Conservation (phyloP, 208 protist species). For the Paratrypanosoma confusum region DNA sequence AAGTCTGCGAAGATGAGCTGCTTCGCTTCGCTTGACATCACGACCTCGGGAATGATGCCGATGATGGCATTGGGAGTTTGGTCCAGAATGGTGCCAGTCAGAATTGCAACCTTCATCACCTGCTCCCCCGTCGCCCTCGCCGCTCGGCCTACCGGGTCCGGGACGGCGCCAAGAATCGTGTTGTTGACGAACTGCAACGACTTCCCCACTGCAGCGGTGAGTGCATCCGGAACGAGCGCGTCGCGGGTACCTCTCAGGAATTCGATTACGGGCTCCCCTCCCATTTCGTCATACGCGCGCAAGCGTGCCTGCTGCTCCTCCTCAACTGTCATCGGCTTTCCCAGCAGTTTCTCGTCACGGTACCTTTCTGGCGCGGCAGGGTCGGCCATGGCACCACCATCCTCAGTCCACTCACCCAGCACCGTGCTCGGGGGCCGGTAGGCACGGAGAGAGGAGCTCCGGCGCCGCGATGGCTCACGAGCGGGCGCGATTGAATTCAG, state of each 20-base stretch:
- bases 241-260: constrained; percentile 17
- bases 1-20: constrained; percentile 20
- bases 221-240: constrained; percentile 18
- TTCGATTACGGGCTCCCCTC: constrained; percentile 14
- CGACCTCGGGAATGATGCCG: constrained; percentile 13
- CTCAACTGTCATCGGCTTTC: constrained; percentile 10
- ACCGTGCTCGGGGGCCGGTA: no score
- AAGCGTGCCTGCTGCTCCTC: constrained; percentile 22
- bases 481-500: no score
- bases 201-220: constrained; percentile 15
- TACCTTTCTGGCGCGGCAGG: no score
- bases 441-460: no score
- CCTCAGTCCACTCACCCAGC: no score
- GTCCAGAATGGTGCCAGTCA: constrained; percentile 18
- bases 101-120: constrained; percentile 15
- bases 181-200: constrained; percentile 16
- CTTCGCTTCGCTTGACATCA: constrained; percentile 26
- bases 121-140: constrained; percentile 7
- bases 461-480: no score
- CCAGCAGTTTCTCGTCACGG: neutral
- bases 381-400: no score
- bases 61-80: constrained; percentile 16
- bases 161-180: constrained; percentile 14
- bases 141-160: constrained; percentile 12
- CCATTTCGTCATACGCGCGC: constrained; percentile 7